phyloP scores from a whole-genome alignment of 129 eudicot species.

The Centrapalus pauciflorus region DNA sequence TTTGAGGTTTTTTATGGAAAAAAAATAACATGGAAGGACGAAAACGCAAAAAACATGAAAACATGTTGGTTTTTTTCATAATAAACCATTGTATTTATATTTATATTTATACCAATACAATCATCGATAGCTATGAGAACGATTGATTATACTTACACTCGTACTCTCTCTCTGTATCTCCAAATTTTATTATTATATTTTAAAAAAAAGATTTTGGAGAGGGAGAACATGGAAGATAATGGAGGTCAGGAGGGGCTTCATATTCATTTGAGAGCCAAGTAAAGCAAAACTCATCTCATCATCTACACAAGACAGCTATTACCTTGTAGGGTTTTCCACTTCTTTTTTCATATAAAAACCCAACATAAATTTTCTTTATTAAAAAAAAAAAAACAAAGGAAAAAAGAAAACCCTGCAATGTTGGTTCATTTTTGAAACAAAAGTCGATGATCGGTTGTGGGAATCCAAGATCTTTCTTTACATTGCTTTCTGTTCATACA shows the following conservation, averaged over 20 bases:
- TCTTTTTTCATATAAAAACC: slow-evolving; percentile 17
- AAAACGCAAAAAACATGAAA: too few species aligned
- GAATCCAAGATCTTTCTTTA: slow-evolving; percentile 60
- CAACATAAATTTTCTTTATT: too few species aligned
- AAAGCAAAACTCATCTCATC: slow-evolving; percentile 49
- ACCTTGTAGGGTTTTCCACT: slow-evolving; percentile 43
- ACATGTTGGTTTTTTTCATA: too few species aligned
- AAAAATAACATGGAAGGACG: too few species aligned
- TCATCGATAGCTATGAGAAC: too few species aligned
- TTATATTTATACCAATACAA: too few species aligned
- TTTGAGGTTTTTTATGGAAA: too few species aligned
- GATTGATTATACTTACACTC: too few species aligned
- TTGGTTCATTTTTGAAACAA: slow-evolving; percentile 31
- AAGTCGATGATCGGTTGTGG: slow-evolving; percentile 34
- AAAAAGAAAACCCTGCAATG: slow-evolving; percentile 31
- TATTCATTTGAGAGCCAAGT: slow-evolving; percentile 44
- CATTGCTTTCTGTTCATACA: slow-evolving; percentile 27
- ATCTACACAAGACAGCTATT: slow-evolving; percentile 29
- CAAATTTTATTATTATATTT: too few species aligned
- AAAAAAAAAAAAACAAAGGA: slow-evolving; percentile 5
- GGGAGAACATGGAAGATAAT: slow-evolving; percentile 37
- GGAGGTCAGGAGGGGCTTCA: too few species aligned
- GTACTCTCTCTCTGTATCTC: too few species aligned
- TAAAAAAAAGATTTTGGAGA: slow-evolving; percentile 28
- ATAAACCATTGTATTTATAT: too few species aligned